These are phyloP conservation scores for Alternaria arborescens DNA, from an alignment of 2,329 filamentous ascomycete genomes.

Conservation along the genomic window DNA sequence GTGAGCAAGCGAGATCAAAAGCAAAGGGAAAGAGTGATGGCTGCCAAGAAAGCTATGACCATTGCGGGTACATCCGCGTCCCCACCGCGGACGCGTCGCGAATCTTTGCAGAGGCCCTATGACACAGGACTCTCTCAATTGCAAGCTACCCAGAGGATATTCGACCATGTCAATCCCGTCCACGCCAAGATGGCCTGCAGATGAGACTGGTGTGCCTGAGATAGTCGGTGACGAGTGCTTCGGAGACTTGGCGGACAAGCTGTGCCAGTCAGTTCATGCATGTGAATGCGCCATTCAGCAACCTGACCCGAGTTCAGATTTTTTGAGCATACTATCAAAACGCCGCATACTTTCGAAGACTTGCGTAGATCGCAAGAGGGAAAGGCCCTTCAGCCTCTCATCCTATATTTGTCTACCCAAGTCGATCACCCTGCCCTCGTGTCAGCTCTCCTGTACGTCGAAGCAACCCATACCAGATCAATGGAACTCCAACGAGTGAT, in stretches of 20 bases:
- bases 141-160: slow-evolving; percentile 8
- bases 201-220: slow-evolving; percentile 60
- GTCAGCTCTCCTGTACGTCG: slow-evolving; percentile 74
- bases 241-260: slow-evolving; percentile 70
- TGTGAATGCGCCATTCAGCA: slow-evolving; percentile 3
- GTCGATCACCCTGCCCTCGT: slow-evolving; percentile 75
- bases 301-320: slow-evolving; percentile 43
- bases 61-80: slow-evolving; percentile 11
- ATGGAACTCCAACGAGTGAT: not conserved
- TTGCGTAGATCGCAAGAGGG: slow-evolving; percentile 72
- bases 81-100: slow-evolving; percentile 16
- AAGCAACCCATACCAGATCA: not conserved
- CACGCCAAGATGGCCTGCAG: slow-evolving; percentile 39
- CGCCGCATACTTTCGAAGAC: slow-evolving; percentile 77
- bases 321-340: slow-evolving; percentile 65
- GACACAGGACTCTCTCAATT: slow-evolving; percentile 14
- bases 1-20: not conserved
- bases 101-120: slow-evolving; percentile 7
- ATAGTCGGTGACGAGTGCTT: slow-evolving; percentile 69
- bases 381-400: slow-evolving; percentile 64
- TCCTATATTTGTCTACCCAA: slow-evolving; percentile 69
- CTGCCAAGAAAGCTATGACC: slow-evolving; percentile 31
- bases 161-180: slow-evolving; percentile 39
- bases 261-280: slow-evolving; percentile 57
- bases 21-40: slow-evolving; percentile 7